Base-by-base conservation (phyloP, 805 yeast genomes). In the Blastobotrys chiropterorum region DNA sequence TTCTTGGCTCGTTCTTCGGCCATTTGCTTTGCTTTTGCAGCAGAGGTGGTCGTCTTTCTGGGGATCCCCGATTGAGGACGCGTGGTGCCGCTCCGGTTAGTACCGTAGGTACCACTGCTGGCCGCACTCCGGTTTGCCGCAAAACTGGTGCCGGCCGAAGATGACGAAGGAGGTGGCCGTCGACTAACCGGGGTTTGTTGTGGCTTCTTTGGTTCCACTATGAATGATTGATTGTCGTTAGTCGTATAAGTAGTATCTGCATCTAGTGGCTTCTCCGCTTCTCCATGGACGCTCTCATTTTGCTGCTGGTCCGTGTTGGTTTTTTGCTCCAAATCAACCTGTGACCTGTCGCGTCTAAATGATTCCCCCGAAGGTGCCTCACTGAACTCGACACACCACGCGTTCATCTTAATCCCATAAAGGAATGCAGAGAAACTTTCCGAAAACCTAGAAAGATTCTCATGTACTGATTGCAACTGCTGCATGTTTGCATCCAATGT, bases 371-470 rank as follows among this genome's bases (percentile, higher is more conserved):
- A 34, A 7, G 67, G 67, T 3, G 63, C 63, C 38, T 67, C 69
- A 7, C 58, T 58, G 59, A 86, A 86, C 61, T 86, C 90, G 22
- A 85, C 85, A 67, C 96, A 86, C 84, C 94, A 89, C 55, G 95
- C 90, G 61, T 90, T 88, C 67, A 88, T 81, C 63, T 85, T 80
- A 47, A 89, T 68, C 1, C 96, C 96, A 61, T 86, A 87, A 49
- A 89, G 64, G 50, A 89, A 82, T 40, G 90, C 73, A 1, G 87
- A 82, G 59, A 90, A 80, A 1, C 88, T 79, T 66, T 89, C 97
- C 63, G 88, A 88, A 66, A 90, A 83, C 26, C 74, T 71, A 2
- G 76, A 74, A 17, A 90, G 67, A 47, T 56, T 78, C 44, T 81
- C 79, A 66, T 88, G 89, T 8, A 84, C 76, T 48, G 67, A 68